Percentiles rank a stretch among this genome's conserved stretches.
phyloP scores from a whole-genome alignment of 2,329 filamentous ascomycete genomes.

The Bipolaris gigantea region DNA sequence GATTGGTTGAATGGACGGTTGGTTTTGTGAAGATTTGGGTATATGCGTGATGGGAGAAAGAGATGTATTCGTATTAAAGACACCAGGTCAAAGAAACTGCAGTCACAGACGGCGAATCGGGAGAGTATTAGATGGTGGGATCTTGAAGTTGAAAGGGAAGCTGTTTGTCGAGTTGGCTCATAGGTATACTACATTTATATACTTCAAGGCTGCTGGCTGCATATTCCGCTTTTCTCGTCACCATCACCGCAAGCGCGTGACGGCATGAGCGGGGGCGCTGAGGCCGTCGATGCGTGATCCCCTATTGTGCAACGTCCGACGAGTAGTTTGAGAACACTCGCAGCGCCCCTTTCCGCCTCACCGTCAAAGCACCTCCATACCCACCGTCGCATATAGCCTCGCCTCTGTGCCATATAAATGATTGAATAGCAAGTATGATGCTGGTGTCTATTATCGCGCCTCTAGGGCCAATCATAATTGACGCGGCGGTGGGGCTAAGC shows the following conservation, averaged over 20 bases:
- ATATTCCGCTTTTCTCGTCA: not conserved
- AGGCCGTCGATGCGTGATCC: not conserved
- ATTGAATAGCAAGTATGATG: not conserved
- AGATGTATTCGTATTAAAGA: constrained; percentile 27
- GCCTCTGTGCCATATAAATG: not conserved
- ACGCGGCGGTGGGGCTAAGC: not conserved
- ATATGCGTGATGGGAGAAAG: constrained; percentile 2
- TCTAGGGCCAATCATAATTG: not conserved
- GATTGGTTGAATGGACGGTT: constrained; percentile 4
- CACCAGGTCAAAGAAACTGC: constrained; percentile 32
- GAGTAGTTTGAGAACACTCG: not conserved
- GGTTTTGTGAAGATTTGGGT: not conserved
- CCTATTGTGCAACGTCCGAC: not conserved
- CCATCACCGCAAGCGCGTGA: not conserved
- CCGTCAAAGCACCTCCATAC: not conserved
- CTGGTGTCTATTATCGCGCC: not conserved
- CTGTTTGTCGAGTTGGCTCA: not conserved
- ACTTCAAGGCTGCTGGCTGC: not conserved
- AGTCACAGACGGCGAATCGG: constrained; percentile 33
- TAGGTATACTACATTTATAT: not conserved
- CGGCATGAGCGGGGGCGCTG: not conserved
- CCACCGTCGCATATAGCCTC: not conserved
- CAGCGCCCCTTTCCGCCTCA: not conserved
- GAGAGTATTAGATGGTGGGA: constrained; percentile 10
- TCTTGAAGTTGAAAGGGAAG: constrained; percentile 4